phyloP scores from a whole-genome alignment of 129 eudicot genomes.

The Chrysanthemum lavandulifolium region DNA sequence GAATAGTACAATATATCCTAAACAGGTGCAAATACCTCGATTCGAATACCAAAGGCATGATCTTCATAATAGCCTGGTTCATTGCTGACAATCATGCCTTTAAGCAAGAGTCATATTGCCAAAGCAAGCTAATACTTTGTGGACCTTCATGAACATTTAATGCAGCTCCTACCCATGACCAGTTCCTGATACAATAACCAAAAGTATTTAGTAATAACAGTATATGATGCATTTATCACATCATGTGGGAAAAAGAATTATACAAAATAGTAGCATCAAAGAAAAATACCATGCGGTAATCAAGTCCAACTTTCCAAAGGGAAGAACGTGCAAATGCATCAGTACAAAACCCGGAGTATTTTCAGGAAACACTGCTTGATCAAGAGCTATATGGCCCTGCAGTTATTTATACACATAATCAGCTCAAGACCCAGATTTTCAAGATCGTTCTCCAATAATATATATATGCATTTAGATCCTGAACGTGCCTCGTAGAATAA shows the following conservation, averaged over 20 bases:
- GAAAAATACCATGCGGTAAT: slow-evolving; percentile 87
- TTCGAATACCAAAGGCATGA: slow-evolving; percentile 88
- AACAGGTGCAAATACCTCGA: slow-evolving; percentile 57
- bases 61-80: slow-evolving; percentile 99
- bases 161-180: slow-evolving; percentile 99
- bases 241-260: neutral
- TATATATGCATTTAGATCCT: too few species aligned
- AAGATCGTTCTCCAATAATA: too few species aligned
- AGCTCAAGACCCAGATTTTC: neutral
- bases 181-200: slow-evolving; percentile 52
- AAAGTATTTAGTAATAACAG: slow-evolving; percentile 2
- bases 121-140: slow-evolving; percentile 93
- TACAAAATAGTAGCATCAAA: neutral
- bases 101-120: slow-evolving; percentile 83
- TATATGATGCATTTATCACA: slow-evolving; percentile 14
- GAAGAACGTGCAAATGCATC: slow-evolving; percentile 95
- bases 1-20: too few species aligned
- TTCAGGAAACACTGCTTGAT: slow-evolving; percentile 91
- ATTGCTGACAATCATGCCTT: slow-evolving; percentile 93
- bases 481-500: too few species aligned
- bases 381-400: slow-evolving; percentile 99
- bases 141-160: slow-evolving; percentile 99
- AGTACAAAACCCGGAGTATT: slow-evolving; percentile 93
- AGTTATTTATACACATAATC: slow-evolving; percentile 13
- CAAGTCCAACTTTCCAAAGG: slow-evolving; percentile 97